Evolutionary conservation across 768 basidiomycete genomes (phyloP).

Genomic region (Lenzites betulinus): DNA sequence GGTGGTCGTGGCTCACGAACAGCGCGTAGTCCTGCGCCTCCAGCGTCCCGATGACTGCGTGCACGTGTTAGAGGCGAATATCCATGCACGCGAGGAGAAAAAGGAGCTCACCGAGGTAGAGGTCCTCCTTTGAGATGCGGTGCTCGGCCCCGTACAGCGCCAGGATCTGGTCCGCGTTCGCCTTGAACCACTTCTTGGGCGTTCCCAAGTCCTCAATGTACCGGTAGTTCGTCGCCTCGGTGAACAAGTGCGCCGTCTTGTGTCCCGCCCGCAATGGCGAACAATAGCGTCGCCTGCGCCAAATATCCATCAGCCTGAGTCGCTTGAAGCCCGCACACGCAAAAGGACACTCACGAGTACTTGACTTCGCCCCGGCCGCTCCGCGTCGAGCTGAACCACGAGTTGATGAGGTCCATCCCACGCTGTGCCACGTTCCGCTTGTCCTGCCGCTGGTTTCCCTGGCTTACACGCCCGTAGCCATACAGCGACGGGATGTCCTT

Average conservation of each 20-base stretch:
- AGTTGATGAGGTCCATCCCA: slow-evolving; percentile 56
- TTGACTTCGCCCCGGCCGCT: slow-evolving; percentile 36
- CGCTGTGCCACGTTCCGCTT: slow-evolving; percentile 61
- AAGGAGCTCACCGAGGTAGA: slow-evolving; percentile 35
- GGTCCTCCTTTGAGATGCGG: slow-evolving; percentile 37
- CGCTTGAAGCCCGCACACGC: not conserved
- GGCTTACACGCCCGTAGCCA: slow-evolving; percentile 61
- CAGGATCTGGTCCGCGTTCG: slow-evolving; percentile 66
- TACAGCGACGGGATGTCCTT: slow-evolving; percentile 57
- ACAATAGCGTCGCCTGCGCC: slow-evolving; percentile 48
- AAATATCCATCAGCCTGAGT: not conserved
- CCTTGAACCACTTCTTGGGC: slow-evolving; percentile 73
- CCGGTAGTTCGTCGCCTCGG: slow-evolving; percentile 69
- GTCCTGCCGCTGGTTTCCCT: slow-evolving; percentile 52
- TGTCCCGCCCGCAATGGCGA: slow-evolving; percentile 65
- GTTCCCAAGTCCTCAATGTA: slow-evolving; percentile 65
- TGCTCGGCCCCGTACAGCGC: slow-evolving; percentile 48
- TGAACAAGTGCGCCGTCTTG: slow-evolving; percentile 64
- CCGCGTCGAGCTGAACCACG: slow-evolving; percentile 37
- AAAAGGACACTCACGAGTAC: slow-evolving; percentile 40
- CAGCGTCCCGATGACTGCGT: slow-evolving; percentile 65
- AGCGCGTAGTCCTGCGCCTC: slow-evolving; percentile 72
- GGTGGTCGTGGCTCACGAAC: slow-evolving; percentile 74
- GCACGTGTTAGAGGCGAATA: not conserved
- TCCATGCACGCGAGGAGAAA: not conserved